Base-by-base conservation (phyloP, 2,329 filamentous ascomycete species). In the Gremmenia infestans region DNA sequence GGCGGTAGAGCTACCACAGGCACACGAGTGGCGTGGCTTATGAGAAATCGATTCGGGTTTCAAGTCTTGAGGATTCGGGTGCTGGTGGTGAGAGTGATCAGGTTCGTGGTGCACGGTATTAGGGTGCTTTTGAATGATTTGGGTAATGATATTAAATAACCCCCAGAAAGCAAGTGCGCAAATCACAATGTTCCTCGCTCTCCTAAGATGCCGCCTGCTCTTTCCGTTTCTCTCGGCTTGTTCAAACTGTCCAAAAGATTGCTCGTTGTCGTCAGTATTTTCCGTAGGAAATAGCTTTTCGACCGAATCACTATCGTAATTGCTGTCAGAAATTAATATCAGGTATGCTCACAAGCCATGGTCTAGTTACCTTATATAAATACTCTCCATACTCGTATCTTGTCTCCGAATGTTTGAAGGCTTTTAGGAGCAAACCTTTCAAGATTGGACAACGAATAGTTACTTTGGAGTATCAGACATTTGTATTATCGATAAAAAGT, bases 1-100 rank as follows among this genome's bases (percentile, higher is more conserved):
- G 1, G 49, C 46, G 5, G 65, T 60, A 2, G 67, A 65, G 11
- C 60, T 60, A 36, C 71, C 71, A 61, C 71, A 73, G 58, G 67
- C 56, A 53, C 71, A 72, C 32, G 43, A 53, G n/a, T 9, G 35
- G 11, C 19, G 42, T 40, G 8, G 37, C 14, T 15, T 1, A 17
- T 15, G 37, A n/a, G 17, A 15, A 40, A 9, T 40, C 5, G 17
- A 15, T 15, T 40, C 14, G 6, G 37, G 5, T 8, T 40, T 8
- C 5, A 2, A 9, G 14, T 40, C 37, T 40, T 40, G 37, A n/a
- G 14, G 37, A 14, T 40, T 2, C 2, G 14, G 5, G 3, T 40
- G 37, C 5, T 40, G 14, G 37, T 40, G 37, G 37, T 43, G 40
- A 43, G 5, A 5, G 25, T 43, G 40, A 22, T 43, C 14, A 43